Percentiles rank a stretch among this genome's conserved stretches.
These are phyloP conservation scores for Hyparrhenia diplandra DNA, from an alignment of 176 grass and related monocot species.

Conservation along the genomic window DNA sequence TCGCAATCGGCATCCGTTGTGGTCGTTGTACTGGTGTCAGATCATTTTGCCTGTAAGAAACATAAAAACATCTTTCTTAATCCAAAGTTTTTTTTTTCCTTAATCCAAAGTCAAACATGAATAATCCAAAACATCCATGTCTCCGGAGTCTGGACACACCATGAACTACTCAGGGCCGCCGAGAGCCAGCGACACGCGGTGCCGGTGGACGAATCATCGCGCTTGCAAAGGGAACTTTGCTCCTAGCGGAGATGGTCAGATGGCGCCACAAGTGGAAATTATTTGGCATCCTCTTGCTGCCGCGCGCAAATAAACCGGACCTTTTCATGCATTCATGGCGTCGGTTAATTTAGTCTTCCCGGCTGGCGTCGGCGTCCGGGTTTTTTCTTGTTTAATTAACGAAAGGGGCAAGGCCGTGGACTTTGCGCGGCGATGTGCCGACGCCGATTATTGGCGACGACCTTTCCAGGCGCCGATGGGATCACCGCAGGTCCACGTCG, in stretches of 20 bases:
- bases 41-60: too few species aligned
- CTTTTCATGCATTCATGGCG: neutral
- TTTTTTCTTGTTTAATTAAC: neutral
- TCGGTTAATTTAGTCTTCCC: neutral
- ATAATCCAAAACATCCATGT: neutral
- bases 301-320: neutral
- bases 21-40: neutral
- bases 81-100: too few species aligned
- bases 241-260: too few species aligned
- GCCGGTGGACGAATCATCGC: neutral
- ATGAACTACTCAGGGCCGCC: neutral
- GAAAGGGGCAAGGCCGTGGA: neutral
- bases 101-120: slow-evolving; percentile 25
- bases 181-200: neutral
- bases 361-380: neutral
- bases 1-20: too few species aligned
- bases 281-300: neutral
- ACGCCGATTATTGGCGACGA: neutral
- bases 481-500: neutral
- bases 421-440: neutral
- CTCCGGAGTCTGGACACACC: neutral
- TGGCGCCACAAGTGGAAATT: neutral
- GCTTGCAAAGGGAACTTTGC: slow-evolving; percentile 26
- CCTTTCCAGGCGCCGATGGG: neutral
- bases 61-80: neutral